Evolutionary conservation across 768 basidiomycete species (phyloP).

Genomic region (Leccinum boreale): DNA sequence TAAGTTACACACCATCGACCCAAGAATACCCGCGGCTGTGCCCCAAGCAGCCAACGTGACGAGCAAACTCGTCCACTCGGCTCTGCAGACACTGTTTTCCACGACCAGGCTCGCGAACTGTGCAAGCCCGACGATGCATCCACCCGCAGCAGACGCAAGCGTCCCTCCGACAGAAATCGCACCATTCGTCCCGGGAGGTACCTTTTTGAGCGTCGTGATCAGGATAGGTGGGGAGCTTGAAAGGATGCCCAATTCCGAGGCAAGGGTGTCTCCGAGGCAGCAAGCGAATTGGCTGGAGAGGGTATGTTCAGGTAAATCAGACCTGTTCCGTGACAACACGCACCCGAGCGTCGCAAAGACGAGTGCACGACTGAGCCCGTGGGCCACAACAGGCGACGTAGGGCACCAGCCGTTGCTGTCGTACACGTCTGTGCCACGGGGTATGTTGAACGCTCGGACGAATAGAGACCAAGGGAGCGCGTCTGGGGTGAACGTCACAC

Average conservation of each 20-base stretch:
- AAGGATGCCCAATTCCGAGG: conserved; percentile 90
- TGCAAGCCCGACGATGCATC: conserved; percentile 60
- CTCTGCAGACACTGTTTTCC: conserved; percentile 82
- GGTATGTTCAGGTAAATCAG: neutral
- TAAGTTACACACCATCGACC: conserved; percentile 61
- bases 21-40: conserved; percentile 63
- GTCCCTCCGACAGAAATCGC: conserved; percentile 78
- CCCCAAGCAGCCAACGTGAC: conserved; percentile 56
- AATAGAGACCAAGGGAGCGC: conserved; percentile 37
- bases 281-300: conserved; percentile 74
- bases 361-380: conserved; percentile 58
- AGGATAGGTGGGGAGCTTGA: conserved; percentile 65
- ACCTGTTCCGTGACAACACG: conserved; percentile 3
- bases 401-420: conserved; percentile 59
- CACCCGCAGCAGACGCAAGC: conserved; percentile 69
- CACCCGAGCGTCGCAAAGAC: conserved; percentile 70
- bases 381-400: conserved; percentile 38
- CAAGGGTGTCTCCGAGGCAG: conserved; percentile 88
- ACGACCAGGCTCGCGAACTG: conserved; percentile 52
- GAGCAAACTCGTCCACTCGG: conserved; percentile 69
- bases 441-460: conserved; percentile 6
- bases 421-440: conserved; percentile 30
- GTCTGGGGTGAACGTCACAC: conserved; percentile 49
- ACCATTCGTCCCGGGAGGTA: conserved; percentile 91
- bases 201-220: conserved; percentile 70